Conservation (phyloP, 2,329 filamentous ascomycete species). For the Penicillium polonicum region DNA sequence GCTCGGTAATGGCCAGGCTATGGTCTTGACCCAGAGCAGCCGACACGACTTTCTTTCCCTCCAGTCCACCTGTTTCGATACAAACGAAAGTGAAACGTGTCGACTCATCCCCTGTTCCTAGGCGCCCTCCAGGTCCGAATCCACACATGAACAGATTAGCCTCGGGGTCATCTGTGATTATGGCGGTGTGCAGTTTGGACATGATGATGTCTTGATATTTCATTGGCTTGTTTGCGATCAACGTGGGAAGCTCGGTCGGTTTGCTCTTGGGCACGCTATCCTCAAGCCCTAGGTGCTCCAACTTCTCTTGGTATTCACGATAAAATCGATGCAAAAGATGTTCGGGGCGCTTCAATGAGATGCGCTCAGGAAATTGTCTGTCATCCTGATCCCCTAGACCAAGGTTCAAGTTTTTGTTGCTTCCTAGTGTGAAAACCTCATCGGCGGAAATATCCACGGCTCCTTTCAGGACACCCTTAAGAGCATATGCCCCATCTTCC, state of each 20-base stretch:
- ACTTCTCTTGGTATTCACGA: conserved; percentile 58
- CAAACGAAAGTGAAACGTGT: conserved; percentile 84
- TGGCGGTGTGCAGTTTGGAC: conserved; percentile 87
- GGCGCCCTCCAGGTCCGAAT: conserved; percentile 82
- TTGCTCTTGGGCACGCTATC: conserved; percentile 32
- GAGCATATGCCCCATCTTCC: conserved; percentile 43
- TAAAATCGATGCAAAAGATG: conserved; percentile 73
- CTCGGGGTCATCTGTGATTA: conserved; percentile 81
- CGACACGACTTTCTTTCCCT: conserved; percentile 70
- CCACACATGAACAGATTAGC: conserved; percentile 93
- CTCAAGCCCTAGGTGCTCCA: conserved; percentile 29
- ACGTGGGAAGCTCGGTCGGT: conserved; percentile 63
- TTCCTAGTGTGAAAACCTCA: conserved; percentile 91
- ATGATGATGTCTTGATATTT: conserved; percentile 78
- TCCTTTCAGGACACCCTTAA: conserved; percentile 29
- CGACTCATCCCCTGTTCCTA: conserved; percentile 85
- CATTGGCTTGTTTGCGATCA: conserved; percentile 70
- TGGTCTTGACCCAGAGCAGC: conserved; percentile 90
- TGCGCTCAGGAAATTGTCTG: conserved; percentile 85
- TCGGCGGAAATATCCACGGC: conserved; percentile 61
- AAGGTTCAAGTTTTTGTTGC: conserved; percentile 90
- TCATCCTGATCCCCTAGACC: conserved; percentile 96
- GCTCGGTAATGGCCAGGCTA: conserved; percentile 77
- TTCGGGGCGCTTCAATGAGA: conserved; percentile 72
- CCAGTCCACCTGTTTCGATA: conserved; percentile 71